Percentiles rank a stretch among this genome's conserved stretches.
These are phyloP conservation scores for Clonostachys solani DNA, from an alignment of 2,329 filamentous ascomycete species.

Conservation along the genomic window DNA sequence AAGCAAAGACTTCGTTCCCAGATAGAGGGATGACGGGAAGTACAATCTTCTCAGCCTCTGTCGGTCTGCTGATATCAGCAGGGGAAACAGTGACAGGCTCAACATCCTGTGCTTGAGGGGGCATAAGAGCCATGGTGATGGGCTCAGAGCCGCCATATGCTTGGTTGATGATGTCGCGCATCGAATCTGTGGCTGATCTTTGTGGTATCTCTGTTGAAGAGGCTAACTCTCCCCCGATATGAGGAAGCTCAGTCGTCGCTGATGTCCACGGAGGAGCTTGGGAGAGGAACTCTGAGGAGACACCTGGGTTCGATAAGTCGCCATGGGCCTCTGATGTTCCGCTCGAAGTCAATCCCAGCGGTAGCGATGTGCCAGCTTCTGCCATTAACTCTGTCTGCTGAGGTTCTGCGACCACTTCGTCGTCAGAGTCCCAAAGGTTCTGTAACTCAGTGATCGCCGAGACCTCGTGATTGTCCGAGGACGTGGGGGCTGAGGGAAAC, in stretches of 20 bases:
- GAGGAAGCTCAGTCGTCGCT: neutral
- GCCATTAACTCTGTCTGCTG: too few relatives aligned
- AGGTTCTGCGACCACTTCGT: too few relatives aligned
- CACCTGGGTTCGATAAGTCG: too few relatives aligned
- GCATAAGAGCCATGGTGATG: slow-evolving; percentile 11
- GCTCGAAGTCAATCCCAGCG: too few relatives aligned
- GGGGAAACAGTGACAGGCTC: slow-evolving; percentile 28
- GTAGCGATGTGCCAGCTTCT: too few relatives aligned
- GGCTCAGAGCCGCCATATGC: slow-evolving; percentile 9
- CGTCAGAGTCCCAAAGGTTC: too few relatives aligned
- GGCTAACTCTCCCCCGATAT: neutral
- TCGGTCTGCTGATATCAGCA: slow-evolving; percentile 26
- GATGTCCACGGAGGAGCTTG: neutral
- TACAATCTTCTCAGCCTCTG: slow-evolving; percentile 11
- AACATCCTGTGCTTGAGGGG: slow-evolving; percentile 9
- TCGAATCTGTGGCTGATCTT: slow-evolving; percentile 10
- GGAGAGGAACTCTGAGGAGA: neutral
- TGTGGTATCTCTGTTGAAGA: slow-evolving; percentile 2
- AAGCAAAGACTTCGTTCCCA: slow-evolving; percentile 8
- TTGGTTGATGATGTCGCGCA: slow-evolving; percentile 11
- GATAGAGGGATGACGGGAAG: slow-evolving; percentile 13
- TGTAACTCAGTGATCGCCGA: too few relatives aligned
- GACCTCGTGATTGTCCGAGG: too few relatives aligned
- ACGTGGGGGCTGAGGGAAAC: too few relatives aligned
- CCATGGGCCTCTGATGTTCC: too few relatives aligned